These are phyloP conservation scores for Globisporangium camurandrum DNA, from an alignment of 352 stramenopile species.

Conservation along the genomic window DNA sequence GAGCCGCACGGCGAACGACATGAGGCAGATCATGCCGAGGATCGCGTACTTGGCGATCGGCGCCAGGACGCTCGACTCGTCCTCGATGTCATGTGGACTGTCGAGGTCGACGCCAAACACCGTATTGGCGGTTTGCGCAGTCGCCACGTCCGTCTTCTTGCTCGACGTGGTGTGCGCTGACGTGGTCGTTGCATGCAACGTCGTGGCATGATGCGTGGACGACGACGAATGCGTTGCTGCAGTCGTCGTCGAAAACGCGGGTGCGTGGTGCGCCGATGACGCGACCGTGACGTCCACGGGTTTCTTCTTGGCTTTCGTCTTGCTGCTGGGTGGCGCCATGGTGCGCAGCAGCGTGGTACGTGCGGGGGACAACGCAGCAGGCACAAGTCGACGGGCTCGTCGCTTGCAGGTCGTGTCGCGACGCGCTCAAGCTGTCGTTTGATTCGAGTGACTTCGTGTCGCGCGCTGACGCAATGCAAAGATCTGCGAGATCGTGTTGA, in stretches of 20 bases:
- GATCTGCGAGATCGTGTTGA: too few relatives aligned
- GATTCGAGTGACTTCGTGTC: too few relatives aligned
- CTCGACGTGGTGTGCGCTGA: background rate
- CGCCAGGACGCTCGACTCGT: constrained; percentile 65
- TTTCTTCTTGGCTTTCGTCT: constrained; percentile 47
- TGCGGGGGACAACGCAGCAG: too few relatives aligned
- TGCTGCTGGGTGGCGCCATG: constrained; percentile 29
- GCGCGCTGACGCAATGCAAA: too few relatives aligned
- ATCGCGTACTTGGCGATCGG: constrained; percentile 87
- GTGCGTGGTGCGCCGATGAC: constrained; percentile 14
- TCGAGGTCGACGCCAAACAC: constrained; percentile 68
- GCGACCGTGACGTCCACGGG: too few relatives aligned
- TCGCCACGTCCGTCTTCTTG: constrained; percentile 9
- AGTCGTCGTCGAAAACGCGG: constrained; percentile 3
- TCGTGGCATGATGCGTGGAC: too few relatives aligned
- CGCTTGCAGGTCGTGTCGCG: background rate
- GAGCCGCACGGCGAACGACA: constrained; percentile 90
- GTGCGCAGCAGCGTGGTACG: too few relatives aligned
- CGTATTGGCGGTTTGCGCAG: too few relatives aligned
- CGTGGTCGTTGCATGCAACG: too few relatives aligned
- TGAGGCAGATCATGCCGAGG: constrained; percentile 88
- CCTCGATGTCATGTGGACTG: constrained; percentile 46
- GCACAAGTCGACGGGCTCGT: too few relatives aligned
- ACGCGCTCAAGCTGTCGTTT: too few relatives aligned
- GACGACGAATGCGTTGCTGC: background rate